These are phyloP conservation scores for Skeletonema grethae DNA, from an alignment of 108 stramenopile genomes.

Conservation along the genomic window DNA sequence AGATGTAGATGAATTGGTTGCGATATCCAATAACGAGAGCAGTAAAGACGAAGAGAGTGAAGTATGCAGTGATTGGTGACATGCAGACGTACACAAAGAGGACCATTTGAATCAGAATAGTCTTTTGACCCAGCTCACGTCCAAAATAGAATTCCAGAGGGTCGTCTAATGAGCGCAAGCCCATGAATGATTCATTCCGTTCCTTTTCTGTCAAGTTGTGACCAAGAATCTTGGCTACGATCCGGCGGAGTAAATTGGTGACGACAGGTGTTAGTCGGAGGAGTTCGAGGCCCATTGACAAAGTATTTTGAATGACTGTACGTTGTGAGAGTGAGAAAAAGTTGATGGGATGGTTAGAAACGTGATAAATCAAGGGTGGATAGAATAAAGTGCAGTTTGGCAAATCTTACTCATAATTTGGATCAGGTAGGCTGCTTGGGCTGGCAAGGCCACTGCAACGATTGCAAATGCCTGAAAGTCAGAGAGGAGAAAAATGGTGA, in stretches of 20 bases:
- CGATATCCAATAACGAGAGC: constrained; percentile 57
- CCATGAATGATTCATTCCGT: constrained; percentile 48
- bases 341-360: not conserved
- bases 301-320: constrained; percentile 51
- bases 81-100: constrained; percentile 65
- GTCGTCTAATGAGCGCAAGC: constrained; percentile 55
- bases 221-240: constrained; percentile 37
- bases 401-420: constrained; percentile 43
- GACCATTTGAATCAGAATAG: constrained; percentile 64
- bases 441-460: constrained; percentile 57
- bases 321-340: constrained; percentile 9
- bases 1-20: constrained; percentile 72
- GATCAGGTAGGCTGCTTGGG: constrained; percentile 57
- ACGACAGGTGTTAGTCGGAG: constrained; percentile 52
- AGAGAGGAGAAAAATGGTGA: not conserved
- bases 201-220: constrained; percentile 70
- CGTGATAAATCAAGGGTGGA: not conserved
- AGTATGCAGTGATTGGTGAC: constrained; percentile 60
- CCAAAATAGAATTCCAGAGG: constrained; percentile 58
- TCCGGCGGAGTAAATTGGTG: constrained; percentile 41
- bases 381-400: too few relatives aligned
- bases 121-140: constrained; percentile 26
- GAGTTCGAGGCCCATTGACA: constrained; percentile 56
- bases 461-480: constrained; percentile 33
- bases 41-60: constrained; percentile 56